Conservation (phyloP, 2,329 filamentous ascomycete genomes). For the Trichophyton rubrum region DNA sequence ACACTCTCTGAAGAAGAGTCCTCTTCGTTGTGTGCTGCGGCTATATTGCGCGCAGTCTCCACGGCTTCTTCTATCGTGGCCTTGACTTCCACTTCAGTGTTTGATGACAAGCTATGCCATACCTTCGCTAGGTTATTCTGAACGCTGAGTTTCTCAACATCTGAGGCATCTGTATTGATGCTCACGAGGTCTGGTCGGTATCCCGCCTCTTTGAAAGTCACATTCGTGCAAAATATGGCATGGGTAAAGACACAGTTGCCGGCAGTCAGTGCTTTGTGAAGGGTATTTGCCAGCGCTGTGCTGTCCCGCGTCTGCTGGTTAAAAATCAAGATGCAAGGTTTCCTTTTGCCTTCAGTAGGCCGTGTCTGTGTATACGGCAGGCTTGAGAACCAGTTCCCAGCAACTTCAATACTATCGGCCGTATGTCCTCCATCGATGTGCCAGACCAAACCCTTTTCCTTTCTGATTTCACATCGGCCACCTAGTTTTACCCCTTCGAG, state of each 20-base stretch:
- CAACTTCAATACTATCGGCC: slow-evolving; percentile 64
- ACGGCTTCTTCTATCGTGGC: slow-evolving; percentile 61
- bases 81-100: slow-evolving; percentile 44
- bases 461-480: slow-evolving; percentile 63
- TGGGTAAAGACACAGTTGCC: slow-evolving; percentile 47
- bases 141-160: slow-evolving; percentile 49
- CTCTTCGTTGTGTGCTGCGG: slow-evolving; percentile 23
- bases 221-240: slow-evolving; percentile 73
- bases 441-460: slow-evolving; percentile 52
- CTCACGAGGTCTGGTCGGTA: slow-evolving; percentile 52
- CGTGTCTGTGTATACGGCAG: slow-evolving; percentile 30
- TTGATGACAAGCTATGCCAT: slow-evolving; percentile 46
- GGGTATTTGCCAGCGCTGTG: slow-evolving; percentile 46
- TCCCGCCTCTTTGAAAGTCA: slow-evolving; percentile 48
- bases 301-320: slow-evolving; percentile 86
- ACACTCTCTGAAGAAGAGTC: slow-evolving; percentile 5
- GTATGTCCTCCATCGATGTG: slow-evolving; percentile 84
- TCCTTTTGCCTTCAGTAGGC: slow-evolving; percentile 17
- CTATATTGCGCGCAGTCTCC: slow-evolving; percentile 39
- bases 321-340: slow-evolving; percentile 60
- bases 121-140: slow-evolving; percentile 53
- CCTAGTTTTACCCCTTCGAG: slow-evolving; percentile 55
- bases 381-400: slow-evolving; percentile 62
- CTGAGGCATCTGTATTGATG: slow-evolving; percentile 46
- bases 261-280: slow-evolving; percentile 46